Evolutionary conservation across 2,329 filamentous ascomycete species (phyloP).

Genomic region (Pseudogymnoascus sp.): DNA sequence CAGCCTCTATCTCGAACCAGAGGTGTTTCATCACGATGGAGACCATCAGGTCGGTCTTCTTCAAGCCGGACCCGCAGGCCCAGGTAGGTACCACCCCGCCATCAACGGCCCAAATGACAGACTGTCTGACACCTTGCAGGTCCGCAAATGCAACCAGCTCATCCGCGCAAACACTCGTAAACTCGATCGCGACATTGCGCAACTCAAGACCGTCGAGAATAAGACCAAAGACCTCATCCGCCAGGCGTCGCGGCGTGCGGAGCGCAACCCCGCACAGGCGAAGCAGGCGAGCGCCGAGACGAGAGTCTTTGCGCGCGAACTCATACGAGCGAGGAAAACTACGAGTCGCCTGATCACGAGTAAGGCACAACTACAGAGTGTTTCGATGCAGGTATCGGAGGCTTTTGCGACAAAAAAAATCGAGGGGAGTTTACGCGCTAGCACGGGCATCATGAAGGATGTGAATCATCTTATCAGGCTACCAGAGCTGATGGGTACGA

Average conservation of each 20-base stretch:
- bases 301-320: slow-evolving; percentile 79
- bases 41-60: slow-evolving; percentile 76
- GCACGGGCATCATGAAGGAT: slow-evolving; percentile 92
- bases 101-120: slow-evolving; percentile 11
- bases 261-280: slow-evolving; percentile 70
- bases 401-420: slow-evolving; percentile 94
- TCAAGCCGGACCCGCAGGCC: slow-evolving; percentile 83
- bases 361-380: slow-evolving; percentile 84
- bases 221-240: slow-evolving; percentile 84
- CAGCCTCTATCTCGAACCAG: not conserved
- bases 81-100: slow-evolving; percentile 54
- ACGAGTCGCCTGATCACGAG: slow-evolving; percentile 68
- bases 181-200: slow-evolving; percentile 83
- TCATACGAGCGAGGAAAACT: slow-evolving; percentile 75
- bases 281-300: slow-evolving; percentile 75
- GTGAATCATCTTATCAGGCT: slow-evolving; percentile 79
- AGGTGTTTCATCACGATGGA: slow-evolving; percentile 56
- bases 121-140: slow-evolving; percentile 42
- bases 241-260: slow-evolving; percentile 70
- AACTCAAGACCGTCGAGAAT: slow-evolving; percentile 68
- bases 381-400: slow-evolving; percentile 96
- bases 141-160: slow-evolving; percentile 89
- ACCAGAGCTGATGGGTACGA: slow-evolving; percentile 80
- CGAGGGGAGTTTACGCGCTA: slow-evolving; percentile 79
- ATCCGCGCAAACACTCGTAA: slow-evolving; percentile 87